Conservation (phyloP, 164 flowering plant genomes). For the Euptelea pleiosperma region DNA sequence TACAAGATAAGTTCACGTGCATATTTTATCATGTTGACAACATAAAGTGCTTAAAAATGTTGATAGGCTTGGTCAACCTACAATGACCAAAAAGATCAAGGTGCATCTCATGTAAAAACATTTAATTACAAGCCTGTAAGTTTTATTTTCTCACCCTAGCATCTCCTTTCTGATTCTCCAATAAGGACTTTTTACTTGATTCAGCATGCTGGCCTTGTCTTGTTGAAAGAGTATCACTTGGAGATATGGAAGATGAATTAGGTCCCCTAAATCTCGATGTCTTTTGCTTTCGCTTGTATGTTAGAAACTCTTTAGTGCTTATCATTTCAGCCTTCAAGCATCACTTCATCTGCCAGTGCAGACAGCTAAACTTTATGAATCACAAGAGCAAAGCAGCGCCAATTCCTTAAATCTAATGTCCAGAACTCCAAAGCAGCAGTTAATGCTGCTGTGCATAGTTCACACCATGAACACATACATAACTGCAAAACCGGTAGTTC, state of each 20-base stretch:
- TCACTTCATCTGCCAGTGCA: not conserved
- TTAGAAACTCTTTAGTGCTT: constrained; percentile 21
- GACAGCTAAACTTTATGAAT: not conserved
- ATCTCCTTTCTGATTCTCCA: constrained; percentile 13
- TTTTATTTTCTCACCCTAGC: constrained; percentile 15
- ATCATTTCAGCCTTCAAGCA: constrained; percentile 23
- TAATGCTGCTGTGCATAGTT: not conserved
- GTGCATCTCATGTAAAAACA: too few relatives aligned
- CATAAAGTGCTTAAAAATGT: too few relatives aligned
- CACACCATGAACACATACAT: not conserved
- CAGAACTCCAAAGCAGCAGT: not conserved
- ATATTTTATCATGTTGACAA: too few relatives aligned
- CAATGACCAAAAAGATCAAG: too few relatives aligned
- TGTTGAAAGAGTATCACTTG: constrained; percentile 4
- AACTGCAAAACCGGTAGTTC: not conserved
- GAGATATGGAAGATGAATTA: not conserved
- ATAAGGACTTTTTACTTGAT: constrained; percentile 2
- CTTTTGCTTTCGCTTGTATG: constrained; percentile 26
- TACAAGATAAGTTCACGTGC: too few relatives aligned
- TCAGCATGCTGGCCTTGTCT: constrained; percentile 5
- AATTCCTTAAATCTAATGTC: not conserved
- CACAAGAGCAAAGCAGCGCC: not conserved
- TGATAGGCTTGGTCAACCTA: too few relatives aligned
- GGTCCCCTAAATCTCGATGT: constrained; percentile 3
- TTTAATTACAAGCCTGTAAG: not conserved